Percentiles rank a stretch among this genome's conserved stretches.
phyloP scores from a whole-genome alignment of 768 basidiomycete species.

The Thelephora aurantiotincta region DNA sequence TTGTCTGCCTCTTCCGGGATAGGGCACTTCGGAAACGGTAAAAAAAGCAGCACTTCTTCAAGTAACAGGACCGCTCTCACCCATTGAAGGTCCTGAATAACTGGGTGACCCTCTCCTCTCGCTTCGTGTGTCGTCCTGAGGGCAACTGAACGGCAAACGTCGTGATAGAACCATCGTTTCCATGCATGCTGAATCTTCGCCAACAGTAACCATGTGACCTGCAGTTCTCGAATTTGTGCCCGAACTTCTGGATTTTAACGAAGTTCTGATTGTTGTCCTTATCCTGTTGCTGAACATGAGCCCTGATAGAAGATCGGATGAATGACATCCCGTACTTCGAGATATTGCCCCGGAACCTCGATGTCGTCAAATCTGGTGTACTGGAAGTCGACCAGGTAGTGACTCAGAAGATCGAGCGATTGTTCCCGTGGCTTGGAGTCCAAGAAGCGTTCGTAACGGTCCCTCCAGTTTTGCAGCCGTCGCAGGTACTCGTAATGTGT shows the following conservation, averaged over 20 bases:
- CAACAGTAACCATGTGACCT: constrained; percentile 77
- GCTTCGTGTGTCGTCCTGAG: constrained; percentile 67
- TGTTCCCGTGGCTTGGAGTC: constrained; percentile 76
- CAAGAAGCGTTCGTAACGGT: constrained; percentile 73
- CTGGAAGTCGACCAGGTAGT: constrained; percentile 95
- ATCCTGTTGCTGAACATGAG: constrained; percentile 38
- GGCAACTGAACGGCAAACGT: constrained; percentile 89
- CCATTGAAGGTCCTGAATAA: constrained; percentile 90
- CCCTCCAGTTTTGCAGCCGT: constrained; percentile 85
- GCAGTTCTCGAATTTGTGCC: constrained; percentile 80
- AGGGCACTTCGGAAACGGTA: constrained; percentile 44
- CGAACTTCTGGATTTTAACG: constrained; percentile 81
- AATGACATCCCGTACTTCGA: constrained; percentile 43
- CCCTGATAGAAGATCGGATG: neutral
- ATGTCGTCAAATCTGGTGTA: constrained; percentile 96
- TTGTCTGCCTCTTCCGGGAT: constrained; percentile 76
- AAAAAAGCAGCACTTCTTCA: neutral
- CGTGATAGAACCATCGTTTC: constrained; percentile 78
- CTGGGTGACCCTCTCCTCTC: constrained; percentile 88
- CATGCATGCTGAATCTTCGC: constrained; percentile 84
- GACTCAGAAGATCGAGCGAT: constrained; percentile 74
- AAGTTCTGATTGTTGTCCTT: constrained; percentile 91
- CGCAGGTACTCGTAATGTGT: constrained; percentile 79
- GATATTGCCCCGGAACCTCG: constrained; percentile 97
- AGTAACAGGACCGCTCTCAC: constrained; percentile 25